Conservation (phyloP, 345 rosid genomes). For the Bruguiera parviflora region DNA sequence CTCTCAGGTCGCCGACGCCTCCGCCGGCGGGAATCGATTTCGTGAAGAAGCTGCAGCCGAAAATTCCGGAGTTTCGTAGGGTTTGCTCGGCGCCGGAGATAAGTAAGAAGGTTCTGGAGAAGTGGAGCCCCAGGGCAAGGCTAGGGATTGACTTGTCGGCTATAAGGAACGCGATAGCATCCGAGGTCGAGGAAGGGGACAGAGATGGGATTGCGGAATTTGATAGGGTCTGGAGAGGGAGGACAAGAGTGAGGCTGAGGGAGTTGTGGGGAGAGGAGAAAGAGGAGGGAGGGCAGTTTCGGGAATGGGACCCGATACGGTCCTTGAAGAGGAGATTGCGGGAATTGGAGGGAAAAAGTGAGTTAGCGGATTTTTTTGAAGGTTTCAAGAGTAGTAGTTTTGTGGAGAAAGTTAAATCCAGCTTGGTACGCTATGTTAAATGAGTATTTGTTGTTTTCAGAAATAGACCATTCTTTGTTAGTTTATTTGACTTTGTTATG, state of each 20-base stretch:
- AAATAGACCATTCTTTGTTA: background rate
- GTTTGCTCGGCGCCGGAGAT: conserved; percentile 91
- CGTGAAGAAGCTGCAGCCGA: conserved; percentile 86
- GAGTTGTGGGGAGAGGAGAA: conserved; percentile 49
- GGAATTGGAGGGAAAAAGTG: conserved; percentile 77
- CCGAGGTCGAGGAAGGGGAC: conserved; percentile 41
- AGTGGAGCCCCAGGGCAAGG: conserved; percentile 71
- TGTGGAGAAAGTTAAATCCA: conserved; percentile 78
- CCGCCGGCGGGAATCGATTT: conserved; percentile 54
- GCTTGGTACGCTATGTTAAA: conserved; percentile 53
- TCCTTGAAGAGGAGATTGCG: conserved; percentile 58
- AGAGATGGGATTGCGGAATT: conserved; percentile 42
- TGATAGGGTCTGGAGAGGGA: conserved; percentile 45
- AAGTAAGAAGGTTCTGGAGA: conserved; percentile 78
- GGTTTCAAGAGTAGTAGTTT: conserved; percentile 69
- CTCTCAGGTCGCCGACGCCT: conserved; percentile 33
- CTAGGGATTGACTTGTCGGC: conserved; percentile 77
- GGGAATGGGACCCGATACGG: conserved; percentile 83
- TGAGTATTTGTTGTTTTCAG: background rate
- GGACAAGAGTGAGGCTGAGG: conserved; percentile 38
- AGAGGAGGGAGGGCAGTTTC: conserved; percentile 41
- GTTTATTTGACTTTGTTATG: background rate
- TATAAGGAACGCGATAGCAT: conserved; percentile 66
- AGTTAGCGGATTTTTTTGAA: conserved; percentile 51
- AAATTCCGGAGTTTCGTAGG: conserved; percentile 78